Conservation (phyloP, 2,329 filamentous ascomycete species). For the Leptodontidium sp. region DNA sequence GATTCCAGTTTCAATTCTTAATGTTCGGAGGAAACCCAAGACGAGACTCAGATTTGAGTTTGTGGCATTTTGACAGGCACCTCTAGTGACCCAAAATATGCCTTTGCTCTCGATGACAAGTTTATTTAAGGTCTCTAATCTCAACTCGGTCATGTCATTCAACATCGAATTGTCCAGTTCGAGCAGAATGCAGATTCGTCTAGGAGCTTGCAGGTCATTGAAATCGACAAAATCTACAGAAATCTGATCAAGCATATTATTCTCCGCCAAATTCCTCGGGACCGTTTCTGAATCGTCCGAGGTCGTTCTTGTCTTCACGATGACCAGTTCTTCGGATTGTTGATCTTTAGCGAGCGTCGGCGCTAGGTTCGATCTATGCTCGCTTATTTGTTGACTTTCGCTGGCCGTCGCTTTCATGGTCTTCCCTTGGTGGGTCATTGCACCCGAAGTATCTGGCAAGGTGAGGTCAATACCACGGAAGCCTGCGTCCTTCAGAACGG, state of each 20-base stretch:
- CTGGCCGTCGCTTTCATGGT: constrained; percentile 15
- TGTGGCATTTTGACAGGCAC: neutral
- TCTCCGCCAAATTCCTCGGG: neutral
- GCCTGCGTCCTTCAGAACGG: constrained; percentile 4
- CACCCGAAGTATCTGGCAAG: constrained; percentile 7
- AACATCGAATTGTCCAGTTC: neutral
- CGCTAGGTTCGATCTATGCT: neutral
- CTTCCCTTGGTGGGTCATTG: constrained; percentile 2
- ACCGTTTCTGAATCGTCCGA: neutral
- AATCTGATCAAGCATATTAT: neutral
- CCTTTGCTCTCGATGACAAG: neutral
- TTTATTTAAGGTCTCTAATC: neutral
- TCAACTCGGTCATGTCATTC: constrained; percentile 5
- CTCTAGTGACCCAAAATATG: neutral
- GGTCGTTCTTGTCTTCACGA: neutral
- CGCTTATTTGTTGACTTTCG: neutral
- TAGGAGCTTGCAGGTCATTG: neutral
- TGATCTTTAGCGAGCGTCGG: neutral
- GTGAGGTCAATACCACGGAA: constrained; percentile 8
- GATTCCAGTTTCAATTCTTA: neutral
- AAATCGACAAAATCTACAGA: neutral
- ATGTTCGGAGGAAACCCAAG: constrained; percentile 4
- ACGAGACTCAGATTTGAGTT: neutral
- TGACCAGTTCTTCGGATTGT: neutral
- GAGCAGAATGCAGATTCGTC: constrained; percentile 8